Conservation (phyloP, 306 rosid species). For the Vachellia pachyceras region DNA sequence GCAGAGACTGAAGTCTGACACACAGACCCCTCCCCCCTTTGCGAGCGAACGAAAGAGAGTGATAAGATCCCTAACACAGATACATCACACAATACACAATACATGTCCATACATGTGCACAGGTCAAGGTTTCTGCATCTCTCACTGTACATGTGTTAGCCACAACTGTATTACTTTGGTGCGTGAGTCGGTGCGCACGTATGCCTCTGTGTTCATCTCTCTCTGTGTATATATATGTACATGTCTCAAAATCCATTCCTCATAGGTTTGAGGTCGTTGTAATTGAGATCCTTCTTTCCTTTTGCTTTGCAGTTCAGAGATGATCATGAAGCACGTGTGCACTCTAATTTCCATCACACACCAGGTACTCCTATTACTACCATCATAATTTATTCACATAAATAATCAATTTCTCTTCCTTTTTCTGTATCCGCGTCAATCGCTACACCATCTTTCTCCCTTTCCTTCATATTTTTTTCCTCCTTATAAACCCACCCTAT, state of each 20-base stretch:
- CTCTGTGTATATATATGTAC: constrained; percentile 25
- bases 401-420: constrained; percentile 43
- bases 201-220: neutral
- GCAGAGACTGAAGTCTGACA: constrained; percentile 84
- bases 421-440: constrained; percentile 40
- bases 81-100: constrained; percentile 28
- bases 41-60: constrained; percentile 40
- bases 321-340: constrained; percentile 83
- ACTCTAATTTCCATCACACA: constrained; percentile 72
- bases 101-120: constrained; percentile 10
- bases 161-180: constrained; percentile 41
- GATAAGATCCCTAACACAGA: constrained; percentile 47
- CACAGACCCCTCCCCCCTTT: constrained; percentile 45
- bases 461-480: constrained; percentile 1
- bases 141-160: constrained; percentile 35
- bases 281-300: constrained; percentile 44
- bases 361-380: constrained; percentile 44
- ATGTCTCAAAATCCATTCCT: constrained; percentile 32
- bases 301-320: constrained; percentile 48
- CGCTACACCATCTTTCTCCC: constrained; percentile 33
- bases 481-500: constrained; percentile 34
- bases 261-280: constrained; percentile 57
- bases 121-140: constrained; percentile 35
- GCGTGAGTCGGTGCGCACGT: constrained; percentile 39
- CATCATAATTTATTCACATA: constrained; percentile 32